phyloP scores from a whole-genome alignment of 352 stramenopile species.

The Pythium dissotocum region DNA sequence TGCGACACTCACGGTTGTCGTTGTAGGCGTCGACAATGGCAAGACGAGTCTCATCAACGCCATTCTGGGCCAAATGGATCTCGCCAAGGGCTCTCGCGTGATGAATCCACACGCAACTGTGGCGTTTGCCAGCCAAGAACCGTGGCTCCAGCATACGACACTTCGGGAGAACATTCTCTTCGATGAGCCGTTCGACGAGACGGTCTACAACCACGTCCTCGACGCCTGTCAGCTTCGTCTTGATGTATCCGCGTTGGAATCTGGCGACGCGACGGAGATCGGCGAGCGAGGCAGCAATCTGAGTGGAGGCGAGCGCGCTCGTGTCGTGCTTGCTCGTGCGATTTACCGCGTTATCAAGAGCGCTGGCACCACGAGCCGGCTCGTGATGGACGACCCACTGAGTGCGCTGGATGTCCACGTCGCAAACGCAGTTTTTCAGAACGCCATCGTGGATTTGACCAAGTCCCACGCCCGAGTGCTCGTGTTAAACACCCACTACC shows the following conservation, averaged over 20 bases:
- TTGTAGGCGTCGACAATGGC: slow-evolving; percentile 45
- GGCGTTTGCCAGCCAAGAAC: slow-evolving; percentile 87
- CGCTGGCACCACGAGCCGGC: slow-evolving; percentile 31
- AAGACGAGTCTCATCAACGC: slow-evolving; percentile 59
- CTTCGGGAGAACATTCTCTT: slow-evolving; percentile 93
- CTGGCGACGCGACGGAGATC: slow-evolving; percentile 72
- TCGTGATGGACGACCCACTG: slow-evolving; percentile 66
- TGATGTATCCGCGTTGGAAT: slow-evolving; percentile 37
- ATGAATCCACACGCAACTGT: slow-evolving; percentile 30
- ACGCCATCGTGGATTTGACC: slow-evolving; percentile 37
- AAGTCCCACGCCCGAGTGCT: slow-evolving; percentile 36
- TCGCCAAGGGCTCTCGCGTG: slow-evolving; percentile 16
- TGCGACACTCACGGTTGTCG: slow-evolving; percentile 45
- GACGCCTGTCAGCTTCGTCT: slow-evolving; percentile 35
- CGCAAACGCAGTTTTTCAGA: slow-evolving; percentile 37
- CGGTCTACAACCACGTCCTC: slow-evolving; percentile 40
- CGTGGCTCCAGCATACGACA: slow-evolving; percentile 92
- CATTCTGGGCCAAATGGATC: slow-evolving; percentile 50
- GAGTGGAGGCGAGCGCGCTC: slow-evolving; percentile 79
- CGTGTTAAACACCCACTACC: slow-evolving; percentile 46
- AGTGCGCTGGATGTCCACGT: slow-evolving; percentile 61
- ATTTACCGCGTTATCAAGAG: slow-evolving; percentile 49
- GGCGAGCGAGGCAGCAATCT: slow-evolving; percentile 83
- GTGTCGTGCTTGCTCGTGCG: slow-evolving; percentile 53
- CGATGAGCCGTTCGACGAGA: slow-evolving; percentile 34